Evolutionary conservation across 805 yeast species (phyloP).

Genomic region (Nakazawaea siamensis): DNA sequence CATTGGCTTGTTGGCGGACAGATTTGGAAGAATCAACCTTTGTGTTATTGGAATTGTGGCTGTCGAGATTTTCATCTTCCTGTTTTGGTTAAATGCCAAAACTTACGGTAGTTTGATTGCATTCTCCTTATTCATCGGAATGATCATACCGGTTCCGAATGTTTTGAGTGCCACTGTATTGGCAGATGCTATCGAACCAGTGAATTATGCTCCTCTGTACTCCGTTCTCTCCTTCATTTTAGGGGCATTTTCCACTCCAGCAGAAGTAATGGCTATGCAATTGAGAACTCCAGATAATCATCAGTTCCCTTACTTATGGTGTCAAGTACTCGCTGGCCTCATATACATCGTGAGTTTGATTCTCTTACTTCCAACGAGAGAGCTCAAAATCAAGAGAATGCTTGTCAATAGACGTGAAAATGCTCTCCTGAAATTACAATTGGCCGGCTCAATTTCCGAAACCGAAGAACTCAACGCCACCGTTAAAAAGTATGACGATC

Average conservation of each 20-base stretch:
- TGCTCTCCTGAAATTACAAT: conserved; percentile 6
- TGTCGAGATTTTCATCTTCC: conserved; percentile 29
- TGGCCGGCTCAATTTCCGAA: too few species aligned
- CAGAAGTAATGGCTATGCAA: conserved; percentile 50
- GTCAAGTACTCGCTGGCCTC: conserved; percentile 32
- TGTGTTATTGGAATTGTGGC: conserved; percentile 25
- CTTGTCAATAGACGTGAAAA: conserved; percentile 12
- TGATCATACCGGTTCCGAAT: conserved; percentile 29
- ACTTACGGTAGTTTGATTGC: conserved; percentile 27
- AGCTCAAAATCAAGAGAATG: conserved; percentile 22
- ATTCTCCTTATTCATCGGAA: conserved; percentile 30
- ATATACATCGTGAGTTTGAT: conserved; percentile 22
- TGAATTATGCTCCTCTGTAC: conserved; percentile 30
- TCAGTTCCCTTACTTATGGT: conserved; percentile 23
- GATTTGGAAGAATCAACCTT: conserved; percentile 37
- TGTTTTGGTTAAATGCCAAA: conserved; percentile 33
- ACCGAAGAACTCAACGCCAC: neutral
- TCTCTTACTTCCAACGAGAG: conserved; percentile 26
- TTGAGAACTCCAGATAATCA: conserved; percentile 21
- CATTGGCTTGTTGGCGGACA: conserved; percentile 37
- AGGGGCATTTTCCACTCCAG: conserved; percentile 28
- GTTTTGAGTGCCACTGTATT: conserved; percentile 18
- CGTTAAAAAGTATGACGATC: conserved; percentile 5
- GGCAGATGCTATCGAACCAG: conserved; percentile 32
- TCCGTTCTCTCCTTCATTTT: conserved; percentile 24